These are phyloP conservation scores for Leptographium flavum DNA, from an alignment of 2,329 filamentous ascomycete genomes.

Conservation along the genomic window DNA sequence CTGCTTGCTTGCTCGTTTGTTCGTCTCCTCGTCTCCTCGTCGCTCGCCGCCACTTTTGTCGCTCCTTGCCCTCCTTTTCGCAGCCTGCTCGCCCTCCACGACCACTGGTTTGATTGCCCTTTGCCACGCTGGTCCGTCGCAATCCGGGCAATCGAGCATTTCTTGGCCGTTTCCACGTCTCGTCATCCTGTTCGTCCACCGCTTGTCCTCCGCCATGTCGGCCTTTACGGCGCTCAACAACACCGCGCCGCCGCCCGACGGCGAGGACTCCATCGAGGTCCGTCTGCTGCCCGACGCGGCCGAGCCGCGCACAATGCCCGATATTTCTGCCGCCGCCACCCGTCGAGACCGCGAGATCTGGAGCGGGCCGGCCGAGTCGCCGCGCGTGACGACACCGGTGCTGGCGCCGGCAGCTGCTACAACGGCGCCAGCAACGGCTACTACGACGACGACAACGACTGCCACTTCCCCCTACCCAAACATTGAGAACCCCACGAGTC, in stretches of 20 bases:
- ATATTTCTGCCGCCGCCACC: constrained; percentile 12
- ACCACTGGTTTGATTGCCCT: not conserved
- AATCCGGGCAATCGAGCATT: constrained; percentile 3
- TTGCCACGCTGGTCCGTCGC: constrained; percentile 10
- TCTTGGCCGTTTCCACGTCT: no score
- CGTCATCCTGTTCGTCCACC: not conserved
- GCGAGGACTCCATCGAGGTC: constrained; percentile 7
- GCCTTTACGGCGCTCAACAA: constrained; percentile 36
- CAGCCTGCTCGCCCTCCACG: no score
- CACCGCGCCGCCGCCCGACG: constrained; percentile 19
- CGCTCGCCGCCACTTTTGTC: not conserved
- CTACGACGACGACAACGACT: no score
- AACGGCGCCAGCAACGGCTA: no score
- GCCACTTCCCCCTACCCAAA: constrained; percentile 24
- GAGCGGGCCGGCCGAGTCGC: constrained; percentile 26
- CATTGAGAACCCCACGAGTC: constrained; percentile 32
- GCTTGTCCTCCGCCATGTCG: constrained; percentile 22
- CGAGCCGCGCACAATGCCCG: constrained; percentile 15
- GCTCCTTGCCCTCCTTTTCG: not conserved
- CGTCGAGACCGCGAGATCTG: constrained; percentile 26
- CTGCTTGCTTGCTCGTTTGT: not conserved
- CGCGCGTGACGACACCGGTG: no score
- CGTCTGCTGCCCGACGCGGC: constrained; percentile 14
- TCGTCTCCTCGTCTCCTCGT: not conserved
- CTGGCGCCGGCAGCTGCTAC: no score